phyloP scores from a whole-genome alignment of 2,329 filamentous ascomycete species.

The Karstenula rhodostoma region DNA sequence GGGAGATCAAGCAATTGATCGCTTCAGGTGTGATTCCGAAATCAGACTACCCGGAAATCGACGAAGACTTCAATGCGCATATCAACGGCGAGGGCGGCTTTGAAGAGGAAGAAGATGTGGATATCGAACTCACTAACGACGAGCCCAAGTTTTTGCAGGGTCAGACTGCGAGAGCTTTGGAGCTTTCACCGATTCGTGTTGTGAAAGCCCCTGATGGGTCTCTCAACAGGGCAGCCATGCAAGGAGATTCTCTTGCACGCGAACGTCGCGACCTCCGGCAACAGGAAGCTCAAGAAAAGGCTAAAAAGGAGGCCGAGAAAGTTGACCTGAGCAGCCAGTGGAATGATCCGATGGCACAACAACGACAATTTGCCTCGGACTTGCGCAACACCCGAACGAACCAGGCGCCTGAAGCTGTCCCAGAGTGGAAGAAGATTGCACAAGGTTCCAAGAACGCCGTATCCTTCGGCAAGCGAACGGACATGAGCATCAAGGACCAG shows the following conservation, averaged over 20 bases:
- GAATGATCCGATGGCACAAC: slow-evolving; percentile 96
- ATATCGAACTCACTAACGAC: slow-evolving; percentile 95
- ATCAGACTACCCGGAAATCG: slow-evolving; percentile 91
- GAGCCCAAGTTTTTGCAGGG: slow-evolving; percentile 95
- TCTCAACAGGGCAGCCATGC: slow-evolving; percentile 94
- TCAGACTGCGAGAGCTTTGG: slow-evolving; percentile 94
- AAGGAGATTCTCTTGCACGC: slow-evolving; percentile 85
- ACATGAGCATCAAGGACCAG: slow-evolving; percentile 93
- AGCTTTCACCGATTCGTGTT: slow-evolving; percentile 93
- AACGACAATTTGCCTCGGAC: slow-evolving; percentile 89
- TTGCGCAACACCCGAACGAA: slow-evolving; percentile 71
- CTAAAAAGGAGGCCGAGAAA: slow-evolving; percentile 76
- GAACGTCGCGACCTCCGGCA: slow-evolving; percentile 89
- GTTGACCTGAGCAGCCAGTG: slow-evolving; percentile 90
- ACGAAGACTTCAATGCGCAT: slow-evolving; percentile 91
- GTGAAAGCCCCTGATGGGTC: slow-evolving; percentile 99
- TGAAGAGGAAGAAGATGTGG: slow-evolving; percentile 93
- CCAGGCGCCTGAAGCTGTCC: slow-evolving; percentile 72
- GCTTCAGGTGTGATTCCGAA: slow-evolving; percentile 93
- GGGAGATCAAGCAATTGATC: slow-evolving; percentile 97
- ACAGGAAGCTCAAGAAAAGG: slow-evolving; percentile 82
- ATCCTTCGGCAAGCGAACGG: slow-evolving; percentile 84
- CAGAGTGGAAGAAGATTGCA: slow-evolving; percentile 91
- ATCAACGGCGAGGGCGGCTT: slow-evolving; percentile 85
- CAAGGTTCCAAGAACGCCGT: slow-evolving; percentile 73